Base-by-base conservation (phyloP, 202 grass and related monocot species). In the Zizania palustris region DNA sequence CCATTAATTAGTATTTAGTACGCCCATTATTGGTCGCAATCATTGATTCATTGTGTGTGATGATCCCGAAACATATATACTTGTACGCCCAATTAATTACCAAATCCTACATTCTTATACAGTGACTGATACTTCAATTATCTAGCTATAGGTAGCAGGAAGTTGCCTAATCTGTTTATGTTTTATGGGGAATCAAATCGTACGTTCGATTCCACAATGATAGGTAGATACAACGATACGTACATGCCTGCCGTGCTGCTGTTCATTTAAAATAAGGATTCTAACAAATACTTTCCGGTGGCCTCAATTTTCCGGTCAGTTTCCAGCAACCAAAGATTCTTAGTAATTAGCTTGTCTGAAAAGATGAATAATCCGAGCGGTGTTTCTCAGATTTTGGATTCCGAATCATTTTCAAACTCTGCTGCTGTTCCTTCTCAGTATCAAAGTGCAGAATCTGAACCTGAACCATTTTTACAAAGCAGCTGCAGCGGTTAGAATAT, bases 1-100 rank as follows among this genome's bases (percentile, higher is more conserved):
- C 28, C 28, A 28, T 28, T 28, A 28, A 56, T 58, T 39, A 43
- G 46, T 14, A 60, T 19, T 58, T 39, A 43, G 46, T 14, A 60
- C 34, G 46, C n/a, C 49, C 7, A 48, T 74, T 55, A 83, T 84
- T 70, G 76, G 45, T 34, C 18, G 48, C 50, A 70, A 88, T 80
- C 63, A 80, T 80, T 28, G 28, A 28, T 28, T 28, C 28, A 28
- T 28, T 28, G 28, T 28, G n/a, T 69, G 56, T 54, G 22, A 57
- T 34, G 39, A 79, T 65, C 35, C 14, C 22, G 39, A 65, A 74
- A 65, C 68, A 73, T 42, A 65, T 61, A 73, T 42, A 65, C 14
- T 3, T 68, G 48, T 78, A 51, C n/a, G 15, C 48, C 15, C 7
- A 55, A 55, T 20, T 55, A 55, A 55, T 55, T 55, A 20, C 51